These are phyloP conservation scores for Gremmenia infestans DNA, from an alignment of 2,329 filamentous ascomycete genomes.

Conservation along the genomic window DNA sequence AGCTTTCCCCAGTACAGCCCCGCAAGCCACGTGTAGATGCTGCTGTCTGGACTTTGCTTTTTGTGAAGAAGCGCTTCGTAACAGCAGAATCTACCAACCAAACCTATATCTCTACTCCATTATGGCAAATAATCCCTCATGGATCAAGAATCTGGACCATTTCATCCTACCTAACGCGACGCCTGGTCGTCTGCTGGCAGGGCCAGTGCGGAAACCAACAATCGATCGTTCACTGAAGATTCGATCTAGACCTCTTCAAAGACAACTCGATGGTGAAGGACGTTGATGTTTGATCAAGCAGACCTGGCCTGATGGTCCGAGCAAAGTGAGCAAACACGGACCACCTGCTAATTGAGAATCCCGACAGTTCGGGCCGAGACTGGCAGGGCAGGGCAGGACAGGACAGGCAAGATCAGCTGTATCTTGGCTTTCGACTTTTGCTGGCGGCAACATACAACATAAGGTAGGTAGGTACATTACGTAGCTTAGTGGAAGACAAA, in stretches of 20 bases:
- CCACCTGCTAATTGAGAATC: too few relatives aligned
- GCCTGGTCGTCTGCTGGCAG: background rate
- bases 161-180: background rate
- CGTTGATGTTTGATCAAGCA: background rate
- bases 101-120: background rate
- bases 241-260: background rate
- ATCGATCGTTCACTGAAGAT: background rate
- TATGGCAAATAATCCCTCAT: background rate
- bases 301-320: background rate
- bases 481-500: too few relatives aligned
- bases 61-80: background rate
- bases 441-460: too few relatives aligned
- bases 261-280: background rate
- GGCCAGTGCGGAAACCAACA: background rate
- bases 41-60: background rate
- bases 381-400: background rate
- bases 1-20: background rate
- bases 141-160: background rate
- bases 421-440: too few relatives aligned
- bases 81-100: background rate
- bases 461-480: too few relatives aligned
- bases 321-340: background rate
- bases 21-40: conserved; percentile 3
- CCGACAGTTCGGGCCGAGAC: background rate
- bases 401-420: background rate